A percentile compares a stretch with the other conserved stretches of the same genome.
Evolutionary conservation across 495 filamentous ascomycete genomes (phyloP).

Genomic region (Darksidea phi): DNA sequence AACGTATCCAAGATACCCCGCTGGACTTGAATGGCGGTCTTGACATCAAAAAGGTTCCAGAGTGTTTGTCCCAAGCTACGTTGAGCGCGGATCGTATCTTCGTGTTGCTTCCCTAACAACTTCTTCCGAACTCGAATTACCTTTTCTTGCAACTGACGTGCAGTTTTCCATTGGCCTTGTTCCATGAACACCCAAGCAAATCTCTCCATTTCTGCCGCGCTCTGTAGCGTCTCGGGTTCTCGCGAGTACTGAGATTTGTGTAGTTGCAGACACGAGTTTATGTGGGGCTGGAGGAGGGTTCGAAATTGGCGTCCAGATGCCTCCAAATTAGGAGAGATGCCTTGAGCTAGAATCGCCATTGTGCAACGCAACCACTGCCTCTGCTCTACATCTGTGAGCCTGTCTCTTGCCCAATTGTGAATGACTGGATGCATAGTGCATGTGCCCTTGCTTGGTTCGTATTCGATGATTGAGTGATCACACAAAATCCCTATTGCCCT

Average conservation of each 20-base stretch:
- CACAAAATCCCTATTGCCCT: slow-evolving; percentile 32
- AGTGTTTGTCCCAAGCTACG: slow-evolving; percentile 29
- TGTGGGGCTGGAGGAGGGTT: slow-evolving; percentile 32
- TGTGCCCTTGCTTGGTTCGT: slow-evolving; percentile 22
- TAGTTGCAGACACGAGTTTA: slow-evolving; percentile 9
- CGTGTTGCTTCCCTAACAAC: slow-evolving; percentile 22
- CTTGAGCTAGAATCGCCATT: slow-evolving; percentile 29
- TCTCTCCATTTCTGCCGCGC: slow-evolving; percentile 7
- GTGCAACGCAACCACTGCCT: slow-evolving; percentile 16
- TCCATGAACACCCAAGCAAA: slow-evolving; percentile 22
- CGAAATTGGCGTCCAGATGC: slow-evolving; percentile 44
- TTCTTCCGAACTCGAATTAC: slow-evolving; percentile 20
- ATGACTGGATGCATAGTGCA: slow-evolving; percentile 49
- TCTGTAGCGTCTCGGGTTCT: background rate
- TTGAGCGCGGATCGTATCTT: slow-evolving; percentile 26
- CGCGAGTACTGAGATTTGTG: background rate
- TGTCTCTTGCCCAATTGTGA: slow-evolving; percentile 45
- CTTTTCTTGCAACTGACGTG: slow-evolving; percentile 19
- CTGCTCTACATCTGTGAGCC: slow-evolving; percentile 38
- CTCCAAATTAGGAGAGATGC: slow-evolving; percentile 33
- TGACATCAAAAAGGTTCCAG: slow-evolving; percentile 34
- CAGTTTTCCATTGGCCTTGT: slow-evolving; percentile 29
- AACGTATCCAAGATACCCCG: slow-evolving; percentile 4
- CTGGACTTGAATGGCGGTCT: slow-evolving; percentile 14
- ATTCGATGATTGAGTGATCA: slow-evolving; percentile 35